These are phyloP conservation scores for Auricularia heimuer DNA, from an alignment of 768 basidiomycete genomes.

Conservation along the genomic window DNA sequence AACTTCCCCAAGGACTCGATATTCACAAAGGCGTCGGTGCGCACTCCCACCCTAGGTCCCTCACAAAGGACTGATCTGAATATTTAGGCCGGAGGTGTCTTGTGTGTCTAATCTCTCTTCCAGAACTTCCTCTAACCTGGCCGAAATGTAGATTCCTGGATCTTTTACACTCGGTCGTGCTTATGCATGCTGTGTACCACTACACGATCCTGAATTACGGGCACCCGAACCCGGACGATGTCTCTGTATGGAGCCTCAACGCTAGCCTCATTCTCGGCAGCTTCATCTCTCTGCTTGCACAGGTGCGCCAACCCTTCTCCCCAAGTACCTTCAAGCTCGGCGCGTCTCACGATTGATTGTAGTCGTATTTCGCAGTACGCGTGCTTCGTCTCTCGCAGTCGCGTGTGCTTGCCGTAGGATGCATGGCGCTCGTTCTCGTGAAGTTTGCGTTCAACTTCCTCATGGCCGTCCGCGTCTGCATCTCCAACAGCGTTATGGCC, in stretches of 20 bases:
- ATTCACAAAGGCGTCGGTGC: not conserved
- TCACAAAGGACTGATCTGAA: not conserved
- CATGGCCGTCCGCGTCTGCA: not conserved
- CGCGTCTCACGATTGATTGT: not conserved
- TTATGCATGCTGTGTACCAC: not conserved
- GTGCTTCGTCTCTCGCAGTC: not conserved
- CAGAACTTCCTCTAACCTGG: not conserved
- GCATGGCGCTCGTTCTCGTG: not conserved
- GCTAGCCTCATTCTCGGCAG: not conserved
- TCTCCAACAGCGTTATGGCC: not conserved
- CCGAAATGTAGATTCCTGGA: not conserved
- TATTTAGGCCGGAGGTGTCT: not conserved
- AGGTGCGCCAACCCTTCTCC: not conserved
- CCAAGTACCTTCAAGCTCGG: not conserved
- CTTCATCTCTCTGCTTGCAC: not conserved
- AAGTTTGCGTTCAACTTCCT: not conserved
- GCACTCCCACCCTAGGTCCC: not conserved
- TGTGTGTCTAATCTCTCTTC: not conserved
- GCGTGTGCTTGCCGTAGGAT: not conserved
- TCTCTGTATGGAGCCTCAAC: not conserved
- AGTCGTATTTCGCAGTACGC: not conserved
- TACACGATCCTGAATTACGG: not conserved
- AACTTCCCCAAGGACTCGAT: not conserved
- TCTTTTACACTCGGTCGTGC: not conserved
- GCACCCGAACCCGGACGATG: not conserved